Conservation (phyloP, 176 grass and related monocot species). For the Poa annua region DNA sequence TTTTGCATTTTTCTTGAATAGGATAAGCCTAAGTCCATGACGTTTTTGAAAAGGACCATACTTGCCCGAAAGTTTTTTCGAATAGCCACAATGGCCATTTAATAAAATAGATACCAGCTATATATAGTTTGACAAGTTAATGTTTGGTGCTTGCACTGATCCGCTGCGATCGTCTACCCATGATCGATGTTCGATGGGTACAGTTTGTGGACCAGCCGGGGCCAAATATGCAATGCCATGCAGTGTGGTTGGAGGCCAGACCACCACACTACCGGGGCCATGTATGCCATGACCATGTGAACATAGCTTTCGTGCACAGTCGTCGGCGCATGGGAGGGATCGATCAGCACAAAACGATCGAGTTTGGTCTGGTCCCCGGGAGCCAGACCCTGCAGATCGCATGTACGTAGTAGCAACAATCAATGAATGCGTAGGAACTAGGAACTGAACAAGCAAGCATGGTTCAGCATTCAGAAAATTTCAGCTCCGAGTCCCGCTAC, state of each 20-base stretch:
- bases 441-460: constrained; percentile 10
- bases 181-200: neutral
- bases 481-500: neutral
- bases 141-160: neutral
- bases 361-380: constrained; percentile 12
- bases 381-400: neutral
- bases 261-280: neutral
- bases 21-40: too few relatives aligned
- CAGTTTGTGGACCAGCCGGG: neutral
- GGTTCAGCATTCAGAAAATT: constrained; percentile 3
- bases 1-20: too few relatives aligned
- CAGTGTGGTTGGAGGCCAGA: neutral
- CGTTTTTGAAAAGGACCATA: too few relatives aligned
- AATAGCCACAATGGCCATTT: too few relatives aligned
- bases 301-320: constrained; percentile 4
- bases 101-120: too few relatives aligned
- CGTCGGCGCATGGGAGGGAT: neutral
- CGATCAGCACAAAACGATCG: constrained; percentile 9
- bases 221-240: neutral
- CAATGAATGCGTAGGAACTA: neutral
- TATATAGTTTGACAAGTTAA: too few relatives aligned
- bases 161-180: neutral
- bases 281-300: constrained; percentile 11
- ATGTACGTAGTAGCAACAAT: neutral
- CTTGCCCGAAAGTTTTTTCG: too few relatives aligned